Evolutionary conservation across 495 filamentous ascomycete species (phyloP).

Genomic region (Aspergillus wentii): DNA sequence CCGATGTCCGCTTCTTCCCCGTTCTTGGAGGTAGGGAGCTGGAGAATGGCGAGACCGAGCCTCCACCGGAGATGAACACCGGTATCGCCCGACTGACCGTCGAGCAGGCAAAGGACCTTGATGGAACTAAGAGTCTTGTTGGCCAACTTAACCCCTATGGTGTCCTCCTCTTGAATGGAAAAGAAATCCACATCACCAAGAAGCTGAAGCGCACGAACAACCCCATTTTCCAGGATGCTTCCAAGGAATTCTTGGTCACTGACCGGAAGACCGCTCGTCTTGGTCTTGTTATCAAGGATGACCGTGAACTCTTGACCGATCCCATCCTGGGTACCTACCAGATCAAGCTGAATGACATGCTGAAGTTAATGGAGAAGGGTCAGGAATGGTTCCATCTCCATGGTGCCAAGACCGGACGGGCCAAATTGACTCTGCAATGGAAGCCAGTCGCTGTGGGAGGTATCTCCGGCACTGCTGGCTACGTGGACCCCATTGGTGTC

Average conservation of each 20-base stretch:
- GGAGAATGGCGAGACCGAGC: slow-evolving; percentile 70
- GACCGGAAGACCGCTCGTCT: slow-evolving; percentile 85
- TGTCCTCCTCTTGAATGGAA: slow-evolving; percentile 79
- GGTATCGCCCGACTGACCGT: slow-evolving; percentile 91
- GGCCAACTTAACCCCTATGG: slow-evolving; percentile 90
- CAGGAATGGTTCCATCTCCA: slow-evolving; percentile 93
- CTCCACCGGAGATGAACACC: slow-evolving; percentile 82
- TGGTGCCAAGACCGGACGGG: slow-evolving; percentile 75
- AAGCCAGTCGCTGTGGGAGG: slow-evolving; percentile 87
- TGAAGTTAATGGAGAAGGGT: slow-evolving; percentile 85
- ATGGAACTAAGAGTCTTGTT: slow-evolving; percentile 82
- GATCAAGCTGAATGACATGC: slow-evolving; percentile 89
- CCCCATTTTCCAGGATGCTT: slow-evolving; percentile 84
- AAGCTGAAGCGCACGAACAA: slow-evolving; percentile 95
- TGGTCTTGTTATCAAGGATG: slow-evolving; percentile 91
- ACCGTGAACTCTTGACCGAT: slow-evolving; percentile 78
- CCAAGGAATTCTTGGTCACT: slow-evolving; percentile 89
- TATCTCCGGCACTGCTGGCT: slow-evolving; percentile 74
- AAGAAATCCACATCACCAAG: slow-evolving; percentile 76
- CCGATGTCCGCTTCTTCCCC: slow-evolving; percentile 93
- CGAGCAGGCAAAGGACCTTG: slow-evolving; percentile 93
- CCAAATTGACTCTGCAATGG: slow-evolving; percentile 87
- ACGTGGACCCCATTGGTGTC: slow-evolving; percentile 88
- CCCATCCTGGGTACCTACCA: slow-evolving; percentile 86
- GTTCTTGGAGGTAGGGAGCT: slow-evolving; percentile 69